Conservation (phyloP, 345 rosid species). For the sweet orange (Citrus sinensis) region DVS_A1.0 CM039161.1:665001-665500, state of each 20-base stretch:
- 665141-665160: not conserved
- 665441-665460: not conserved
- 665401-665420: not conserved
- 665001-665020: not conserved
- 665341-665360: not conserved
- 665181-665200: not conserved
- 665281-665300: conserved; percentile 44
- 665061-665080: conserved; percentile 97
- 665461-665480: not conserved
- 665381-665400: not conserved
- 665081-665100: conserved; percentile 95
- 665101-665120: conserved; percentile 89
- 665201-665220: conserved; percentile 42
- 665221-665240: conserved; percentile 85
- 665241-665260: conserved; percentile 77
- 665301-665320: conserved; percentile 41
- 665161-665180: not conserved
- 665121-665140: conserved; percentile 81
- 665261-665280: conserved; percentile 80
- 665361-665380: too few species aligned
- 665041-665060: conserved; percentile 12
- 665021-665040: not conserved
- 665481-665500: not conserved
- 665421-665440: too few species aligned
- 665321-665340: not conserved